Conservation (phyloP, 2,329 filamentous ascomycete genomes). For the Calonectria leucothoes region DNA sequence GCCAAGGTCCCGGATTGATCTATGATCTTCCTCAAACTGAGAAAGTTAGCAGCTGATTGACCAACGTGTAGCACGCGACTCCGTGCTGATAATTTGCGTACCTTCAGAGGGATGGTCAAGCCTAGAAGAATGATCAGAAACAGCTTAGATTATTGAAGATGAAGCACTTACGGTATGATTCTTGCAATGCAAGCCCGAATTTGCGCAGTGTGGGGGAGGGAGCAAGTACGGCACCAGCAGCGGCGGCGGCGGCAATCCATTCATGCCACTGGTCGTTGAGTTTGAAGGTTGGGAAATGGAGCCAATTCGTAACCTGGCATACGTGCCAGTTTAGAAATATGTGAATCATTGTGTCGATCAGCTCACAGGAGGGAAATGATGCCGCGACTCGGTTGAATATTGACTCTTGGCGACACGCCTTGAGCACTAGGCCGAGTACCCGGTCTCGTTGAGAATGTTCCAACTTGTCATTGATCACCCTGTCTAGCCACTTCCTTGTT, state of each 20-base stretch:
- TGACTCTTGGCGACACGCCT: slow-evolving; percentile 63
- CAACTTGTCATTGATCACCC: slow-evolving; percentile 57
- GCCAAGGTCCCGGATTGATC: slow-evolving; percentile 57
- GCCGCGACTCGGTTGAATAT: slow-evolving; percentile 65
- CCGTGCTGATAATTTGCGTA: slow-evolving; percentile 27
- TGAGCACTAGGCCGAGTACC: slow-evolving; percentile 72
- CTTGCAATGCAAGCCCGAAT: slow-evolving; percentile 68
- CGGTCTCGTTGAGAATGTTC: slow-evolving; percentile 66
- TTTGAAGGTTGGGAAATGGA: slow-evolving; percentile 71
- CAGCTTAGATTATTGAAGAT: background rate
- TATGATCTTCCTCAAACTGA: slow-evolving; percentile 63
- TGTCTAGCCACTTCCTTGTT: slow-evolving; percentile 50
- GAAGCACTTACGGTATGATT: slow-evolving; percentile 57
- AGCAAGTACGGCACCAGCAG: slow-evolving; percentile 70
- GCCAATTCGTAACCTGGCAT: slow-evolving; percentile 68
- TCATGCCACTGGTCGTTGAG: slow-evolving; percentile 67
- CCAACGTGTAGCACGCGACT: background rate
- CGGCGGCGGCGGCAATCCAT: slow-evolving; percentile 69
- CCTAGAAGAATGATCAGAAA: slow-evolving; percentile 33
- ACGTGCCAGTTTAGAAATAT: slow-evolving; percentile 68
- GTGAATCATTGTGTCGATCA: slow-evolving; percentile 71
- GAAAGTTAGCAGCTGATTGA: slow-evolving; percentile 6
- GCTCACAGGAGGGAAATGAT: slow-evolving; percentile 71
- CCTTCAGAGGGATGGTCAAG: slow-evolving; percentile 45
- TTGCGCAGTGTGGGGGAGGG: slow-evolving; percentile 69